Percentiles rank a stretch among this genome's conserved stretches.
Conservation (phyloP, 2,329 filamentous ascomycete genomes). For the Cercospora sp. region DNA sequence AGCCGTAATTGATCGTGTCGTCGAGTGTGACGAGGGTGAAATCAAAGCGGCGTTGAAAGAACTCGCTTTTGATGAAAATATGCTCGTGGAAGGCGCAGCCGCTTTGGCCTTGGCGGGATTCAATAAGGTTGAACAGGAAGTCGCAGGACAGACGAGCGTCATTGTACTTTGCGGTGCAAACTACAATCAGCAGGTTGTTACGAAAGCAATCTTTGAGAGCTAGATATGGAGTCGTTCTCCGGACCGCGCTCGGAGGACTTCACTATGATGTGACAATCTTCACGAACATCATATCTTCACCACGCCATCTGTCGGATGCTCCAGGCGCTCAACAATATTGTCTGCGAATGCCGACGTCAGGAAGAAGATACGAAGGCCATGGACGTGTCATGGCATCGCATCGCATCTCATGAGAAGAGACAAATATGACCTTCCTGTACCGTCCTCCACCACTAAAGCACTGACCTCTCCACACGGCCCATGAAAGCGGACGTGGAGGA, state of each 20-base stretch:
- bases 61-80: no score
- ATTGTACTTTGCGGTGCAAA: no score
- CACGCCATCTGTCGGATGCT: background rate
- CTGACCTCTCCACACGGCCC: no score
- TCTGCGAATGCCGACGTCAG: background rate
- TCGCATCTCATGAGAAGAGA: background rate
- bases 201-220: no score
- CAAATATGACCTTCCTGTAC: background rate
- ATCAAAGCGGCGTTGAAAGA: no score
- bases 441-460: background rate
- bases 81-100: no score
- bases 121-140: no score
- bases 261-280: background rate
- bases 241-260: background rate
- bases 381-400: background rate
- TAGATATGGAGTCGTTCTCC: background rate
- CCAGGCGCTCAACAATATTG: background rate
- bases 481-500: conserved; percentile 12
- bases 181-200: no score
- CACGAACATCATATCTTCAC: background rate
- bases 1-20: no score
- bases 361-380: background rate
- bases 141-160: no score
- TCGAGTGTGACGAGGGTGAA: no score
- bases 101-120: no score